Evolutionary conservation across 805 yeast genomes (phyloP).

Genomic region (Candida nanaspora): DNA sequence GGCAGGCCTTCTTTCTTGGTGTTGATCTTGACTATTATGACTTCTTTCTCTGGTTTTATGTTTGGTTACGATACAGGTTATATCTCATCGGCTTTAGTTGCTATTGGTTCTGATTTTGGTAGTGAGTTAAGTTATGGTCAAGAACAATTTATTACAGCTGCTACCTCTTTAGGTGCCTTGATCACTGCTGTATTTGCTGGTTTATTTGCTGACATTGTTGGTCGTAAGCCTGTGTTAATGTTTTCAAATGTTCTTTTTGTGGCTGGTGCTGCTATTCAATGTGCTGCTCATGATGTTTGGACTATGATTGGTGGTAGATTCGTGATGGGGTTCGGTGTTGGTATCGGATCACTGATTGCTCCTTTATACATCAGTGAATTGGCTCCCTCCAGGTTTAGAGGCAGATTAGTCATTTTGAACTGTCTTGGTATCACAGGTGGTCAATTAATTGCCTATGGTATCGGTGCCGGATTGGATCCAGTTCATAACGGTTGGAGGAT

Average conservation of each 20-base stretch:
- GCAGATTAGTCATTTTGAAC: conserved; percentile 82
- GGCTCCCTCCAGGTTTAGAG: conserved; percentile 89
- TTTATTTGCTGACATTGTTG: conserved; percentile 69
- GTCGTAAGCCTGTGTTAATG: conserved; percentile 80
- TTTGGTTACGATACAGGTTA: conserved; percentile 98
- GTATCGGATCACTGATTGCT: conserved; percentile 89
- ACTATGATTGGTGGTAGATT: conserved; percentile 89
- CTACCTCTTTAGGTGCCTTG: conserved; percentile 91
- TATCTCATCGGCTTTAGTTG: conserved; percentile 87
- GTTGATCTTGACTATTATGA: conserved; percentile 58
- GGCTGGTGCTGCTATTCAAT: conserved; percentile 79
- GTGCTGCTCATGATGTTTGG: conserved; percentile 77
- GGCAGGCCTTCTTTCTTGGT: conserved; percentile 58
- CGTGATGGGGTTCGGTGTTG: conserved; percentile 94
- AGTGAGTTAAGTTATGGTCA: conserved; percentile 62
- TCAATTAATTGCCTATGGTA: conserved; percentile 87
- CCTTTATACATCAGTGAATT: conserved; percentile 89
- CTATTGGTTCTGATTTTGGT: conserved; percentile 72
- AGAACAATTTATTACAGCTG: conserved; percentile 86
- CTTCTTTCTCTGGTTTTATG: conserved; percentile 93
- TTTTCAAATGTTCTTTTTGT: conserved; percentile 77
- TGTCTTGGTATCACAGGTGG: conserved; percentile 92
- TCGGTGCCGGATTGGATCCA: conserved; percentile 77
- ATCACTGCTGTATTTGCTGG: conserved; percentile 79
- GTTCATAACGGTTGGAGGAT: conserved; percentile 89